These are phyloP conservation scores for Chlorella sp. DNA, from an alignment of 139 green algal species.

Conservation along the genomic window DNA sequence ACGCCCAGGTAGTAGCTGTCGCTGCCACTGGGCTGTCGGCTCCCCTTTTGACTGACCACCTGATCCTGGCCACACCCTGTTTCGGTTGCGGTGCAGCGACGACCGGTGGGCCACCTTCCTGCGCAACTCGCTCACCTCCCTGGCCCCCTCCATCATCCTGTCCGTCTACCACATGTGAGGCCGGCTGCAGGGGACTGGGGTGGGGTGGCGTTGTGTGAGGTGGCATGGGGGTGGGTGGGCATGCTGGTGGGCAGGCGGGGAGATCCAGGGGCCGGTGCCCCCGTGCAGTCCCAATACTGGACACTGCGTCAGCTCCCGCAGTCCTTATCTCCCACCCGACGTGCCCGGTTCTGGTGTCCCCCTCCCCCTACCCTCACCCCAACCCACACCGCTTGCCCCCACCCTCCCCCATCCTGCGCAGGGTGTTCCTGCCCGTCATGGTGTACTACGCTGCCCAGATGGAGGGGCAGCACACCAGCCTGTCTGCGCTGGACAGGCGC, in stretches of 20 bases:
- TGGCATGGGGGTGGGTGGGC: background rate
- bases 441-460: constrained; percentile 66
- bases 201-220: background rate
- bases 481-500: constrained; percentile 59
- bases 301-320: too few relatives aligned
- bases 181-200: background rate
- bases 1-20: background rate
- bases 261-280: background rate
- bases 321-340: background rate
- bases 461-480: constrained; percentile 46
- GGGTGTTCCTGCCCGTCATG: constrained; percentile 78
- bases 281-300: background rate
- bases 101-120: constrained; percentile 30
- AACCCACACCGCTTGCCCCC: background rate
- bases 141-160: constrained; percentile 80
- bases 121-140: constrained; percentile 70
- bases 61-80: too few relatives aligned
- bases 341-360: background rate
- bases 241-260: background rate
- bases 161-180: constrained; percentile 77
- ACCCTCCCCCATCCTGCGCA: background rate
- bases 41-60: too few relatives aligned
- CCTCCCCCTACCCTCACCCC: background rate
- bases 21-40: too few relatives aligned
- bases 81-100: background rate